Base-by-base conservation (phyloP, 1,284 basidiomycete species). In the Malassezia vespertilionis region DNA sequence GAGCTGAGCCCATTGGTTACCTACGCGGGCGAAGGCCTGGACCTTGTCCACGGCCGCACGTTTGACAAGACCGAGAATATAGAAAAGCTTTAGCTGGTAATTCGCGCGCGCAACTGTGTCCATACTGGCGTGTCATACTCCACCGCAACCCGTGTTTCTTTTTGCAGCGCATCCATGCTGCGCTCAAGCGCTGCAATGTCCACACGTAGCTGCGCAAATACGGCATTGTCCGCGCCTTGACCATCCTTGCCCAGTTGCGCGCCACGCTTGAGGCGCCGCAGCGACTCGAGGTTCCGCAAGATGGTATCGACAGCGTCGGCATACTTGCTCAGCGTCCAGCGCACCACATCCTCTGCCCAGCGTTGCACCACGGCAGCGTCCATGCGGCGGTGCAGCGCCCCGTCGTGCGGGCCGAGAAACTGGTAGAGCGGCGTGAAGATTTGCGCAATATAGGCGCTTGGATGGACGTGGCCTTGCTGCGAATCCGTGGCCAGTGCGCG, bases 1-100 rank as follows among this genome's bases (percentile, higher is more conserved):
- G 90, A 97, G 73, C 74, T 96, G 45, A 84, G 83, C n/a, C 88
- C 91, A 6, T 74, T 82, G 8, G 80, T 88, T 43, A 84, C 80
- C 57, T 96, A 96, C 61, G 82, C 82, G 8, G 93, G 93, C 24
- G 93, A 97, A 71, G 89, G 87, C 0, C 75, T 99, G 47, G 82
- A 85, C 61, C 74, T 72, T 42, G 78, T 86, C 51, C 81, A 80
- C 65, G 90, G 88, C 33, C 83, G 82, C 75, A 79, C 74, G 22
- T 83, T 87, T 69, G 42, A 61, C 21, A 76, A 53, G 28, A 58
- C 53, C n/a, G 47, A 45, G 20, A 61, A 57, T 44, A 32, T 51
- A n/a, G 47, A 50, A 38, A 24, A 33, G 21, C 33, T 50, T 7
- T 50, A 34, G 23, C 2, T 6, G 28, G 9, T 20, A 46, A 5